Evolutionary conservation across 208 protist species (phyloP), one percentile per base, ranked within the genome.

Genomic region (Leishmania lainsoni): DNA sequence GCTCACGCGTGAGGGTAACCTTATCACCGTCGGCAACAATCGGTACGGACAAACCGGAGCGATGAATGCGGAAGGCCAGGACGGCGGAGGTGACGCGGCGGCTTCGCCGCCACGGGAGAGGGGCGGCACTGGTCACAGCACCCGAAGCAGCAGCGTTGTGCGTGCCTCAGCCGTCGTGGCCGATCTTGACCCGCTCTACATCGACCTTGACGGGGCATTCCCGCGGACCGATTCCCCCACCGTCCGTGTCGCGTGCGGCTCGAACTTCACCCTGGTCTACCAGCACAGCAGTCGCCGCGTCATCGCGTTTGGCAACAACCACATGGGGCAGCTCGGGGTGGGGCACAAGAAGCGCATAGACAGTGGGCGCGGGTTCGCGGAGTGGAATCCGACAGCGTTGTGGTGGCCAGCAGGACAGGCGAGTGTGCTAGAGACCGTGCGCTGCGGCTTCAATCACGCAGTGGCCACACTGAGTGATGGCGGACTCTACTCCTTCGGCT

Each of bases 241-340:
- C 42, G 68, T 56, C 66, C 79, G 75, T 6, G 82, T 89, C 17
- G 75, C 76, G 22, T 95, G 92, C 79, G 92, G 92, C 63, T 89
- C 88, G 4, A 94, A 94, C 84, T 94, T 89, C 84, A 93, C 82
- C 26, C 63, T 95, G 26, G 81, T 93, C 59, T 95, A 95, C 78
- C 84, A 87, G 69, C 70, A 63, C 48, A 83, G 82, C 35, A 80
- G 86, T 58, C 89, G 88, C 35, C 90, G 90, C 8, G 92, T 80
- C 52, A 80, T 93, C 32, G 83, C 79, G 39, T 92, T 95, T 80
- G 92, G 92, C 72, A 93, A 92, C 78, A 95, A 95, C 71, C 87
- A 93, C 85, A 81, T 91, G 75, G 92, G 92, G 39, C 92, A 95
- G 82, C 92, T 95, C 5, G 92, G 90, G 39, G 81, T 90, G 65